Evolutionary conservation across 75 land plant species (phyloP), one percentile per base, ranked within the genome.

Genomic region (Azolla pinnata): DNA sequence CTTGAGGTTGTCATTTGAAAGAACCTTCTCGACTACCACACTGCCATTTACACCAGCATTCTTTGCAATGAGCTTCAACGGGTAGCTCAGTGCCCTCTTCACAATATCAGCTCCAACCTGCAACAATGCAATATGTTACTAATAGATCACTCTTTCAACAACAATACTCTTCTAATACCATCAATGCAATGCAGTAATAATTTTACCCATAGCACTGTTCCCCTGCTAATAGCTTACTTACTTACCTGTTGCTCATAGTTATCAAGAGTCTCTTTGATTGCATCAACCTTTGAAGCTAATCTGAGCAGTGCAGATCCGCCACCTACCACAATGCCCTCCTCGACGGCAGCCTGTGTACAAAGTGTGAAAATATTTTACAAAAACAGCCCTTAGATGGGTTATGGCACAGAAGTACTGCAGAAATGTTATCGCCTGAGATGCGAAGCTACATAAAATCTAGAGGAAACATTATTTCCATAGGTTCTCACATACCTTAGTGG

Each of bases 41-140:
- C 67, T 86, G 46, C 91, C 95, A 70, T 85, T 88, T 17, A 68
- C 79, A 24, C 95, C 95, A 29, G 95, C 95, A 66, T 88, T 88
- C 75, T 83, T 85, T 9, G 95, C 95, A 44, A 88, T 88, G 46
- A 79, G 61, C 62, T 69, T 86, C 49, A 78, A 18, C 25, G 95
- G 95, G 66, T 88, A 88, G 29, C 59, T 44, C 47, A 88, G 68
- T 28, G 95, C 91, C 29, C 83, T 68, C 64, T 72, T 86, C 65
- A 88, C 85, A 68, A 85, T 82, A 31, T 82, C 82, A 10, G 90
- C 80, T 29, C 82, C 85, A 59, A 81, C 65, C 85, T 84, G 67
- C 14, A 5, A 38, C 14, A 38, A 38, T 14, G 7, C 42, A 38
- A 38, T 14, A 8, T 8, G 42, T 8, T 14, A 38, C 42, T 8